Evolutionary conservation across 148 eudicot species (phyloP).

Genomic region (Nepenthes mirabilis): DNA sequence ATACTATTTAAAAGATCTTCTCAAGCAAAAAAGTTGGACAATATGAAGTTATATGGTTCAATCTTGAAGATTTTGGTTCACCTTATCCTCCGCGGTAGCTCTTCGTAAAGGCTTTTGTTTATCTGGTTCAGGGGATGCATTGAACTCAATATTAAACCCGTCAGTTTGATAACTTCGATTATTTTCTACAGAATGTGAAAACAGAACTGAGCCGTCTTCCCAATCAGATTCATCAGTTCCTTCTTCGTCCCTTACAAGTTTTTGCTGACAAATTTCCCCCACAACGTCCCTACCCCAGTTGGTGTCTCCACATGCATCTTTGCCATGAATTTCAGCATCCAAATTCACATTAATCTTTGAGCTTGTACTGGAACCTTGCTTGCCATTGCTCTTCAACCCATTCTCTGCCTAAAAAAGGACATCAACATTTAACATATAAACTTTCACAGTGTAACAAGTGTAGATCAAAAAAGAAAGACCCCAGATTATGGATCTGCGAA

Average conservation of each 20-base stretch:
- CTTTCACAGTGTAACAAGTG: neutral
- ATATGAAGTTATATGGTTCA: neutral
- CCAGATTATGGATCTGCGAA: no score
- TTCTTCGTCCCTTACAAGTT: conserved; percentile 13
- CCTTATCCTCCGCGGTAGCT: conserved; percentile 91
- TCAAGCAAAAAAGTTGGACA: neutral
- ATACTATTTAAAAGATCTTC: neutral
- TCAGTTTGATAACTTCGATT: conserved; percentile 8
- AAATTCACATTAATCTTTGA: neutral
- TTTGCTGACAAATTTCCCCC: conserved; percentile 7
- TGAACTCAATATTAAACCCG: conserved; percentile 66
- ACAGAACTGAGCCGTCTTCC: conserved; percentile 65
- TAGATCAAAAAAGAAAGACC: no score
- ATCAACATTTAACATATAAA: neutral
- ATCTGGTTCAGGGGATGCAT: conserved; percentile 39
- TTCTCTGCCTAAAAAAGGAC: conserved; percentile 12
- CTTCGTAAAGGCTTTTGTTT: conserved; percentile 52
- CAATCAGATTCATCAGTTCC: conserved; percentile 47
- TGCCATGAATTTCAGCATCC: conserved; percentile 9
- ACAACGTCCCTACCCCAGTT: conserved; percentile 5
- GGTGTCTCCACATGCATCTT: conserved; percentile 6
- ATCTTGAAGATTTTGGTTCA: conserved; percentile 5
- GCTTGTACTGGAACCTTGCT: conserved; percentile 3
- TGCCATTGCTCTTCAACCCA: conserved; percentile 9
- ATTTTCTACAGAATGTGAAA: conserved; percentile 13